Base-by-base conservation (phyloP, 2,329 filamentous ascomycete species). In the Graphilbum fragrans region DNA sequence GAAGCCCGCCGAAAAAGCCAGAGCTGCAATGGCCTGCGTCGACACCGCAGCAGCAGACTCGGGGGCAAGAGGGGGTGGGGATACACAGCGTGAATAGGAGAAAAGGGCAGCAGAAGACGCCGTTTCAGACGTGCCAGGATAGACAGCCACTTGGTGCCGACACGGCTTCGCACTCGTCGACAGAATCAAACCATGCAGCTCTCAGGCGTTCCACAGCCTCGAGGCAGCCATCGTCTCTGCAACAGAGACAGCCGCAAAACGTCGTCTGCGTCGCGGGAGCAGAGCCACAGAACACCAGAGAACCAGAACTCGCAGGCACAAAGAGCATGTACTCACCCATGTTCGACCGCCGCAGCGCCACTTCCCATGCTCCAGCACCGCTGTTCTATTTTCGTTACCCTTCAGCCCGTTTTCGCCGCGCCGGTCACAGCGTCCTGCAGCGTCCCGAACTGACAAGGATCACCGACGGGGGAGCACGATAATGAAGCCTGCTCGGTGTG, bases 321-420 rank as follows among this genome's bases (percentile, higher is more conserved):
- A n/a, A 23, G 29, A 14, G n/a, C 10, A 14, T n/a, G 22, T 14
- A 45, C 45, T 49, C 35, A 49, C 47, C 47, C 45, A 48, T 48
- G 37, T 48, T 48, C 42, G 39, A 48, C 38, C 31, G 41, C 37
- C 23, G 23, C 39, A 29, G 34, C 37, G 29, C 21, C 38, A 27
- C 36, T 29, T 42, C 40, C 41, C 44, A 48, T 48, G 34, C 33
- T 48, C 44, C 31, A 7, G 21, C 22, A 16, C 9, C 5, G 6
- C 8, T 22, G 35, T 12, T 16, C 9, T 25, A 6, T 23, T 27
- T 20, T n/a, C 35, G 35, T 18, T 8, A 8, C n/a, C 17, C 7
- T 19, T 34, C 10, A 16, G n/a, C 32, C 12, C 19, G n/a, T 34
- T 19, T 34, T 7, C 5, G 32, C 32, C 35, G 35, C 7, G 32